Evolutionary conservation across 1,139 yeast genomes (phyloP), one percentile per base, ranked within the genome.

Genomic region (Scheffersomyces quercinus): DNA sequence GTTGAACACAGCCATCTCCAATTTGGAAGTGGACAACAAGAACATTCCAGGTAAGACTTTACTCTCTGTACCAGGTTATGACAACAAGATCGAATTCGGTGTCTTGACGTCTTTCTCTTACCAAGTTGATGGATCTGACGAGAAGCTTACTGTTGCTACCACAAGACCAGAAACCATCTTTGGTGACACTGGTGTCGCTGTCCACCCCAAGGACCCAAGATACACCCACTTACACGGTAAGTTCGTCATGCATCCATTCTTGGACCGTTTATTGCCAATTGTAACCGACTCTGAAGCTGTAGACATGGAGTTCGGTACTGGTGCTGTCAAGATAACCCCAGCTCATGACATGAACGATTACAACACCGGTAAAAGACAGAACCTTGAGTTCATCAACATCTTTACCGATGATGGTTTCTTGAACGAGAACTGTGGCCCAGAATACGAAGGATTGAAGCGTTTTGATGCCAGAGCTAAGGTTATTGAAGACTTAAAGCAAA

Each of bases 261-360:
- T 89, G 56, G 88, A 86, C 62, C 85, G 91, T 65, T 77, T 81
- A 61, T 70, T 93, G 45, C 99, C 99, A 53, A 89, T 93, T 62
- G 75, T 93, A 49, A 81, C 91, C 44, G 99, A 93, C 65, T 65
- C 84, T 33, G 96, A 89, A 69, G 95, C 98, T 34, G 99, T 93
- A 51, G 99, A 93, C 67, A 93, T 93, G 98, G 96, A 88, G 68
- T 93, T 93, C 57, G 99, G 99, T 78, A 93, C 99, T 53, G 99
- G 99, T 85, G 99, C 99, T 36, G 99, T 93, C 53, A 93, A 93
- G 73, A 93, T 93, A 63, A 93, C 99, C 16, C 99, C 99, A 47
- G 97, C 96, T 42, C 99, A 93, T 68, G 99, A 93, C 70, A 88
- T 86, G 60, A 93, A 93, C 78, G 99, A 93, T 88, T 89, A 88